phyloP scores from a whole-genome alignment of 768 basidiomycete species.

The Tricholoma flavovirens region DNA sequence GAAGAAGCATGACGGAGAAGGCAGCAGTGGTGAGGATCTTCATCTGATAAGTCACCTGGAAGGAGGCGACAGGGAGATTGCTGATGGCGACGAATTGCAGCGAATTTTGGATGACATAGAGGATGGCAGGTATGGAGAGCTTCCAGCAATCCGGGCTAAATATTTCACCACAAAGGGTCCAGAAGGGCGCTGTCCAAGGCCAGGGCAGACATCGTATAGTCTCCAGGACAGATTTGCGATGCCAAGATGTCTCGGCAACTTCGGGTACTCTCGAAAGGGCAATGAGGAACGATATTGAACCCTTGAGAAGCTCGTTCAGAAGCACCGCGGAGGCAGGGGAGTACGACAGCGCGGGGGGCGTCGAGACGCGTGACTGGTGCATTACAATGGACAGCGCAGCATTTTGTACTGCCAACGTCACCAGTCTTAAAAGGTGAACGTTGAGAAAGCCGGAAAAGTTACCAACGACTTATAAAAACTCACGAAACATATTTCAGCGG shows the following conservation, averaged over 20 bases:
- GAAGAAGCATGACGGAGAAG: slow-evolving; percentile 80
- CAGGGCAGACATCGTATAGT: slow-evolving; percentile 31
- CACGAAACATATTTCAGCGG: slow-evolving; percentile 81
- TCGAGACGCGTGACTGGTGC: slow-evolving; percentile 96
- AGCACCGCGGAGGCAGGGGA: slow-evolving; percentile 94
- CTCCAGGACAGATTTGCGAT: slow-evolving; percentile 34
- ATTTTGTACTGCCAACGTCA: slow-evolving; percentile 92
- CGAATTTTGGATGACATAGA: slow-evolving; percentile 95
- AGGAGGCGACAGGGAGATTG: slow-evolving; percentile 94
- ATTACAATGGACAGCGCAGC: slow-evolving; percentile 94
- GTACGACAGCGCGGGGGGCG: slow-evolving; percentile 71
- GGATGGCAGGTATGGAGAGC: slow-evolving; percentile 90
- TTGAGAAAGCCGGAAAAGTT: not conserved
- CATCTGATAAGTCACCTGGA: slow-evolving; percentile 98
- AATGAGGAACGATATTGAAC: slow-evolving; percentile 84
- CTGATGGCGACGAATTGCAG: slow-evolving; percentile 95
- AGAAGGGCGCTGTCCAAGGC: slow-evolving; percentile 46
- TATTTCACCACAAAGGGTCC: slow-evolving; percentile 61
- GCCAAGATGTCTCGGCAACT: slow-evolving; percentile 33
- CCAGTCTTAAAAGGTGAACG: slow-evolving; percentile 35
- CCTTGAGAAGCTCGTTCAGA: slow-evolving; percentile 91
- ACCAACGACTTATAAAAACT: slow-evolving; percentile 29
- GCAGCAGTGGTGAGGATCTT: slow-evolving; percentile 96
- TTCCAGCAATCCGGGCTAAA: slow-evolving; percentile 96
- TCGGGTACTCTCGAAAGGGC: slow-evolving; percentile 56